Percentiles rank a stretch among this genome's conserved stretches.
Evolutionary conservation across 257 asterid species (phyloP).

Genomic region (Anisodus acutangulus): DNA sequence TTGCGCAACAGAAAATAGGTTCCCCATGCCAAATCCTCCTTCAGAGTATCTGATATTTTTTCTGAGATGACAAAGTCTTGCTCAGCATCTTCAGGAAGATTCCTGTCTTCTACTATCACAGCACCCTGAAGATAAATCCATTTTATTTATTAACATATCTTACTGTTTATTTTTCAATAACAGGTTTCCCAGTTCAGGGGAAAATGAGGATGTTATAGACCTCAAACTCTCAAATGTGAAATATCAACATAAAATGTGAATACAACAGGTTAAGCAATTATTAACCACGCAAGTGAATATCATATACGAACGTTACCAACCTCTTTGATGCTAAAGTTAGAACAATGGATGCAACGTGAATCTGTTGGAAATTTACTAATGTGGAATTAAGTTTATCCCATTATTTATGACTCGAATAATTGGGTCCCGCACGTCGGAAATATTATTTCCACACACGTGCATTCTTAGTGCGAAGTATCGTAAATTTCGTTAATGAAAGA

Average conservation of each 20-base stretch:
- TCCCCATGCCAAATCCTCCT: slow-evolving; percentile 97
- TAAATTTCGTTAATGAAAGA: too few relatives aligned
- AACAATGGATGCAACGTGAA: neutral
- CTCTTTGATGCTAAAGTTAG: neutral
- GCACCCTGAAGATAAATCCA: slow-evolving; percentile 65
- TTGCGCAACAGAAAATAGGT: slow-evolving; percentile 77
- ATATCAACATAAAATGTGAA: slow-evolving; percentile 5
- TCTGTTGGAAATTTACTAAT: too few relatives aligned
- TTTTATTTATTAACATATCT: neutral
- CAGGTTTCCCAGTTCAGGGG: neutral
- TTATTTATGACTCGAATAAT: too few relatives aligned
- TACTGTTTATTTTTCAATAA: neutral
- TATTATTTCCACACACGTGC: too few relatives aligned
- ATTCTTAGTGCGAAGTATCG: too few relatives aligned
- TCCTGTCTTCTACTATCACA: slow-evolving; percentile 54
- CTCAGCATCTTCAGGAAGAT: slow-evolving; percentile 66
- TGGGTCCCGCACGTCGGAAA: too few relatives aligned
- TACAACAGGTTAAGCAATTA: neutral
- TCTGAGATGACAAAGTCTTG: slow-evolving; percentile 75
- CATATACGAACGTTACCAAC: slow-evolving; percentile 8
- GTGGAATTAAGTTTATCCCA: too few relatives aligned
- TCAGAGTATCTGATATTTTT: slow-evolving; percentile 53
- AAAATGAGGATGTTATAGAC: neutral
- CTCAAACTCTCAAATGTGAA: neutral
- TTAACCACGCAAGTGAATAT: neutral